A percentile compares a stretch with the other conserved stretches of the same genome.
Evolutionary conservation across 305 asterid genomes (phyloP).

Genomic region (Solanum chacoense): DNA sequence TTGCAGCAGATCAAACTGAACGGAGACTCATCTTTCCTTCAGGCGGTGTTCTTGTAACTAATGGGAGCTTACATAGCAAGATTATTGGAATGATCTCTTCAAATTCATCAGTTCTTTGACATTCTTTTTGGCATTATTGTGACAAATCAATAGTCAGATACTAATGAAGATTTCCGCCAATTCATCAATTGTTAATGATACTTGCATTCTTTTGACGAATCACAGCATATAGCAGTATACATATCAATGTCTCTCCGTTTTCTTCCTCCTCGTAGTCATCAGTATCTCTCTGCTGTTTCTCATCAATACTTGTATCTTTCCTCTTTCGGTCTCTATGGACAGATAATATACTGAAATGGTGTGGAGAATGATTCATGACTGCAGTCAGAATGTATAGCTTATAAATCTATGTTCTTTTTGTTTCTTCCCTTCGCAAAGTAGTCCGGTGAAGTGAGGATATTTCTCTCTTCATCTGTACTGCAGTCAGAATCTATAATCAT

Average conservation of each 20-base stretch:
- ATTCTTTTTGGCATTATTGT: background rate
- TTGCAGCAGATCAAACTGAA: conserved; percentile 1
- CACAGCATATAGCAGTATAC: background rate
- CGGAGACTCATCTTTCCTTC: conserved; percentile 6
- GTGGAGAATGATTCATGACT: background rate
- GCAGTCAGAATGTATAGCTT: background rate
- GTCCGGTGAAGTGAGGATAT: background rate
- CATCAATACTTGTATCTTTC: background rate
- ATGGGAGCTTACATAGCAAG: conserved; percentile 4
- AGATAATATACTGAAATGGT: background rate
- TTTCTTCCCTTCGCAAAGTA: background rate
- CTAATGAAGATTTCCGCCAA: background rate
- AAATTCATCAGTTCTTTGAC: background rate
- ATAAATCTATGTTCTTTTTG: background rate
- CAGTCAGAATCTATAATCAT: background rate
- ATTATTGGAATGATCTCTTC: conserved; percentile 1
- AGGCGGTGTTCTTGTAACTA: conserved; percentile 1
- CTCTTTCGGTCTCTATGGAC: background rate
- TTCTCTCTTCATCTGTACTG: background rate
- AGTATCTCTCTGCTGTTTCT: background rate
- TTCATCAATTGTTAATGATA: background rate
- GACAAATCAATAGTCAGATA: background rate
- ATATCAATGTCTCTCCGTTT: background rate
- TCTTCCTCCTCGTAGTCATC: background rate
- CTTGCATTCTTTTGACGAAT: background rate